Percentiles rank a stretch among this genome's conserved stretches.
Evolutionary conservation across 352 stramenopile genomes (phyloP).

Genomic region (Globisporangium perplexum): DNA sequence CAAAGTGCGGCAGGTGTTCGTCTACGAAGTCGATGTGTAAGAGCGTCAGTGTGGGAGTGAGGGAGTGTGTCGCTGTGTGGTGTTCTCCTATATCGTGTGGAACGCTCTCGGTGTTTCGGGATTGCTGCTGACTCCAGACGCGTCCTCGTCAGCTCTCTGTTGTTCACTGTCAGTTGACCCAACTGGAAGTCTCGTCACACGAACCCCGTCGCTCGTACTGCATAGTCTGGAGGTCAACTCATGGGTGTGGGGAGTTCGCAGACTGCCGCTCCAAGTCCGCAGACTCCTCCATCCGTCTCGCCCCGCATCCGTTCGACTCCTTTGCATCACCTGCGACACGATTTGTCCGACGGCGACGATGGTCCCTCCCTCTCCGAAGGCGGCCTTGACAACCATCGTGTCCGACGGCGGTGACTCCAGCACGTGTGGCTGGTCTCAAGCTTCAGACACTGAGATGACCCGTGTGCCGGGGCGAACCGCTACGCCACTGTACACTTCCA

Average conservation of each 20-base stretch:
- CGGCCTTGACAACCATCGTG: background rate
- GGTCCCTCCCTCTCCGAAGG: background rate
- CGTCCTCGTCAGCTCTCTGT: too few relatives aligned
- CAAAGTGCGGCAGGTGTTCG: background rate
- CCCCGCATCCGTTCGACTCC: too few relatives aligned
- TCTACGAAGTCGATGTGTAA: background rate
- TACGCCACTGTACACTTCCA: background rate
- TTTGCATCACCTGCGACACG: background rate
- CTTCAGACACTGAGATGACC: background rate
- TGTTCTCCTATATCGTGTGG: background rate
- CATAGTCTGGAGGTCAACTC: too few relatives aligned
- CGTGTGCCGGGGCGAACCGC: background rate
- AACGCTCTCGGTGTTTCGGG: too few relatives aligned
- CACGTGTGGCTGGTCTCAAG: background rate
- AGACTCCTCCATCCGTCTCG: too few relatives aligned
- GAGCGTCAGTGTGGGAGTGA: background rate
- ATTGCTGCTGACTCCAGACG: too few relatives aligned
- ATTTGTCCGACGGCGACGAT: conserved; percentile 4
- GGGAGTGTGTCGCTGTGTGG: background rate
- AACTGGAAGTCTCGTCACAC: too few relatives aligned
- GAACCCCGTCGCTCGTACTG: too few relatives aligned
- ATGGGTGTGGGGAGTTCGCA: too few relatives aligned
- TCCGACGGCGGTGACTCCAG: background rate
- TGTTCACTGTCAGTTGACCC: too few relatives aligned
- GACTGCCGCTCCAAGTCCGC: too few relatives aligned